Evolutionary conservation across 805 yeast genomes (phyloP), one percentile per base, ranked within the genome.

Genomic region (Teunomyces stri): DNA sequence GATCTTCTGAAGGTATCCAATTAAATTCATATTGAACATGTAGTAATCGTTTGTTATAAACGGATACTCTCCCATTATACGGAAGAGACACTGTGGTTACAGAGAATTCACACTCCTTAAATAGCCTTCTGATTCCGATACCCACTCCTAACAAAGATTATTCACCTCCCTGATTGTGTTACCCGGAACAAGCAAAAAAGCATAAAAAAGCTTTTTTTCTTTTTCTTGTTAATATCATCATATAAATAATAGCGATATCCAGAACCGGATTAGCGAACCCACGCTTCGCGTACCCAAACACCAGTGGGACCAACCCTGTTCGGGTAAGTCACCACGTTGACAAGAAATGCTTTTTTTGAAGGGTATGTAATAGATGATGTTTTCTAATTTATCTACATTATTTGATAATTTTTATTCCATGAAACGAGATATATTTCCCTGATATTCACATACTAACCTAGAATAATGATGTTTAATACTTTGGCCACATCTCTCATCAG

Each of bases 381-480:
- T 35, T 34, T 31, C 22, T 49, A 36, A 47, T 51, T 52, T 52
- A 52, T 52, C 56, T 52, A 52, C 56, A 52, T 52, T 52, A 52
- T 50, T 52, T 52, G 56, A 52, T 22, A 41, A 25, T 6, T 31
- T 31, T 29, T 30, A 18, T 18, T 30, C 37, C 44, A 29, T 29
- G 29, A 42, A 42, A 30, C 35, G 13, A 30, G 37, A 29, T 31
- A 36, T 27, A 39, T 39, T 20, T 13, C 21, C 21, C 43, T 28
- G 34, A 39, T 39, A 39, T 29, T 39, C 31, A 39, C 43, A 39
- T 28, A 29, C 31, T 39, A 39, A 39, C 34, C 9, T 39, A 39
- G 43, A 10, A 15, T 9, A 13, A 9, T 7, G 6, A 16, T 15
- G 11, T 18, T 12, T 38, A 11, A 5, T 20, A 5, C n/a, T 38